Evolutionary conservation across 805 yeast genomes (phyloP), one percentile per base, ranked within the genome.

Genomic region (Lachancea fermentati): DNA sequence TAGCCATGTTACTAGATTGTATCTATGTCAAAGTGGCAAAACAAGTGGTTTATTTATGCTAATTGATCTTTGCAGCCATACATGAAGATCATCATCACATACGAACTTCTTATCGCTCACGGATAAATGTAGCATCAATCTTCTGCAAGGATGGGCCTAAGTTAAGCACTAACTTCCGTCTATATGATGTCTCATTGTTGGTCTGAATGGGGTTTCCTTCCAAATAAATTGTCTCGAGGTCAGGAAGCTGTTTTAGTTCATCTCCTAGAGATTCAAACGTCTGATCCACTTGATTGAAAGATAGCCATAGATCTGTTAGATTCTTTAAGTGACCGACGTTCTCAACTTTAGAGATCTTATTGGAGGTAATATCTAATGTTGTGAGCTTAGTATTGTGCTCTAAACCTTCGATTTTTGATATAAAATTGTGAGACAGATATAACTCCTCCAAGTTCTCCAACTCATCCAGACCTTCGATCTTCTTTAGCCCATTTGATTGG

Each of bases 271-370:
- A 81, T 25, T 79, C 78, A 61, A 85, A 89, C 30, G 76, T 68
- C 39, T 59, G 64, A 25, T 76, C 73, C 16, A 93, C 60, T 51
- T 75, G 62, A 61, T 91, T 93, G 54, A 77, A 76, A 0, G 96
- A 84, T 18, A 94, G 87, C 98, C 99, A 93, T 39, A 93, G 68
- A 62, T 93, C 99, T 6, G 96, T 88, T 43, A 93, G 69, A n/a
- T 80, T 55, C 1, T 49, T 60, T 43, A 93, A 71, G 50, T 84
- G 93, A 1, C 68, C 63, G 39, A 93, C 50, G 48, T 82, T 79
- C 43, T 77, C 80, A 31, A 93, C 63, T 37, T 73, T 71, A 3
- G 71, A 50, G 30, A 93, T 71, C 43, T 68, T 68, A 60, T 93
- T 93, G 2, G 85, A 76, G 0, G 97, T 82, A 15, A 93, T 72